Conservation (phyloP, 495 filamentous ascomycete species). For the Gamarada debralockiae region DNA sequence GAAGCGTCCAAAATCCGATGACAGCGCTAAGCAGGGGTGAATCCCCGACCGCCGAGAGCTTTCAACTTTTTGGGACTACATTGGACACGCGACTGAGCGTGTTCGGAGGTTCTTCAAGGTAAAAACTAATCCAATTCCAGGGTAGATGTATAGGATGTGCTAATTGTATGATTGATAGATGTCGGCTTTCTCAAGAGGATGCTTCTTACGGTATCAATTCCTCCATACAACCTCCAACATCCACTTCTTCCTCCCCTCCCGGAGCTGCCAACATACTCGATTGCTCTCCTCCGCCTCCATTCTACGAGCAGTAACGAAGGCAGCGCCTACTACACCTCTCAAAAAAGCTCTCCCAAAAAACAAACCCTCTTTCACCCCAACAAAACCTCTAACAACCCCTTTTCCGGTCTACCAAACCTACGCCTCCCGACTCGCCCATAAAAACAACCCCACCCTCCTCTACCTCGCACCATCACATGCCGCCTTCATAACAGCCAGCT, state of each 20-base stretch:
- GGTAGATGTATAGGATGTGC: not conserved
- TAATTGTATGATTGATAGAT: conserved; percentile 19
- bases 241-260: not conserved
- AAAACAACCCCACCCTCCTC: conserved; percentile 41
- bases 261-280: conserved; percentile 8
- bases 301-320: conserved; percentile 7
- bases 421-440: conserved; percentile 39
- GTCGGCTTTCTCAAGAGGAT: conserved; percentile 26
- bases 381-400: not conserved
- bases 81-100: not conserved
- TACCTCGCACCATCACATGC: conserved; percentile 61
- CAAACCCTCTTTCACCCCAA: not conserved
- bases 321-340: not conserved
- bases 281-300: conserved; percentile 11
- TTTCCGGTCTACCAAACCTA: conserved; percentile 28
- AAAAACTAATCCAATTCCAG: not conserved
- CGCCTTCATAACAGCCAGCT: conserved; percentile 52
- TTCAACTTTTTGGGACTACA: conserved; percentile 14
- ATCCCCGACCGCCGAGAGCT: conserved; percentile 9
- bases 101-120: conserved; percentile 13
- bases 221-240: not conserved
- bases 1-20: conserved; percentile 19
- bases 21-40: conserved; percentile 6
- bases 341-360: not conserved
- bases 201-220: conserved; percentile 10